A percentile compares a stretch with the other conserved stretches of the same genome.
phyloP scores from a whole-genome alignment of 176 grass and related monocot species.

The Raddia guianensis region DNA sequence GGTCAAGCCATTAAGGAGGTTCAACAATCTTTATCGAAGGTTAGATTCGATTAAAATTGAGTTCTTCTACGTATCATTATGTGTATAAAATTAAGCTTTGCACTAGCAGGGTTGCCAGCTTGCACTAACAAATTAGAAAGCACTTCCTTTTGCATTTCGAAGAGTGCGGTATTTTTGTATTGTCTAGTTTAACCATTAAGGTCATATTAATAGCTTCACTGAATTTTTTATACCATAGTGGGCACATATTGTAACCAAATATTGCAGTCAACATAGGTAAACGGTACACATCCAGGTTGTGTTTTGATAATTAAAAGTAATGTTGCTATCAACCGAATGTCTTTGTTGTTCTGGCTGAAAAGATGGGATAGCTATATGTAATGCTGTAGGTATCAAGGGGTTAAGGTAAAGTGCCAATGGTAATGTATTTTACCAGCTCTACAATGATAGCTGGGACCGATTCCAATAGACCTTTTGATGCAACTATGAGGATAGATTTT shows the following conservation, averaged over 20 bases:
- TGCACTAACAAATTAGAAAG: background rate
- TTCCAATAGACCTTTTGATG: background rate
- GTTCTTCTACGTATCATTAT: background rate
- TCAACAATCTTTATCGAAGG: slow-evolving; percentile 71
- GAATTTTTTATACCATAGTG: background rate
- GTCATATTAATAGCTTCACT: background rate
- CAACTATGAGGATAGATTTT: background rate
- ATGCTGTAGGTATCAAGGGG: background rate
- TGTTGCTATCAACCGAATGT: too few relatives aligned
- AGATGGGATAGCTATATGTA: background rate
- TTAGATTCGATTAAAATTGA: slow-evolving; percentile 32
- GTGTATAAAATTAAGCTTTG: background rate
- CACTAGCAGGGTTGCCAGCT: background rate
- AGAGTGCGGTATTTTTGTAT: background rate
- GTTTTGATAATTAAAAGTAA: background rate
- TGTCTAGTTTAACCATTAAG: background rate
- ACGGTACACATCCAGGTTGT: background rate
- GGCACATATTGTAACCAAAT: background rate
- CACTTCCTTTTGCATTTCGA: background rate
- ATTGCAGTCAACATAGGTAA: background rate
- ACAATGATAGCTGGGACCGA: background rate
- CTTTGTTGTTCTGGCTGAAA: background rate
- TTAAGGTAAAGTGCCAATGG: background rate
- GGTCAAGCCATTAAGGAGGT: slow-evolving; percentile 65
- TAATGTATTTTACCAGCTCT: background rate